Base-by-base conservation (phyloP, 352 stramenopile species). In the Blastocystis sp. region DNA sequence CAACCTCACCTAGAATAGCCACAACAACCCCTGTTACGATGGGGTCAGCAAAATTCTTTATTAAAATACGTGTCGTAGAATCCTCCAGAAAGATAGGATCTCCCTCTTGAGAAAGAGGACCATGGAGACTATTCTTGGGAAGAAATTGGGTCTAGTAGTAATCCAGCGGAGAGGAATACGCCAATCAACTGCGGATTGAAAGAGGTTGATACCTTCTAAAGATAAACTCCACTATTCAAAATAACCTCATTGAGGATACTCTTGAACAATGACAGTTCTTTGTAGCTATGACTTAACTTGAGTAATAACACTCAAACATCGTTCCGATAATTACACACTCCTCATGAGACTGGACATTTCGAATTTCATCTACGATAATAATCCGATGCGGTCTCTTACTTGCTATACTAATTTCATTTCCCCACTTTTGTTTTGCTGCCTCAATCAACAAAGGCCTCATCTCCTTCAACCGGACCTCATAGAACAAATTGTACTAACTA, bases 131-230 rank as follows among this genome's bases (percentile, higher is more conserved):
- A 29, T 29, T 84, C 73, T 84, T 84, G 8, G 73, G 73, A 11
- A 84, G 53, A 34, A 84, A 84, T n/a, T 84, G 73, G 6, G 73
- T 84, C 73, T 84, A 84, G 15, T 29, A 0, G 68, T 18, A 20
- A 43, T 20, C 29, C 5, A 43, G 53, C 0, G 5, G 55, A n/a
- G 11, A 37, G 20, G 0, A 15, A 26, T 77, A 84, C 73, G 54
- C 73, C 73, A 50, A 84, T 84, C 50, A 84, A 20, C 50, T 84
- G 73, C 18, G 73, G 73, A 84, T 84, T 84, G 53, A 84, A 84
- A 11, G 73, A 23, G 39, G 50, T 66, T 2, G 73, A 84, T n/a
- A 29, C 47, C 18, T 84, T 84, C 73, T 84, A 84, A 6, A 7
- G 39, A 47, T 64, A 6, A 84, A 53, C 5, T 15, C 45, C 9